A percentile compares a stretch with the other conserved stretches of the same genome.
Conservation (phyloP, 345 rosid genomes). For the Orychophragmus violaceus region DNA sequence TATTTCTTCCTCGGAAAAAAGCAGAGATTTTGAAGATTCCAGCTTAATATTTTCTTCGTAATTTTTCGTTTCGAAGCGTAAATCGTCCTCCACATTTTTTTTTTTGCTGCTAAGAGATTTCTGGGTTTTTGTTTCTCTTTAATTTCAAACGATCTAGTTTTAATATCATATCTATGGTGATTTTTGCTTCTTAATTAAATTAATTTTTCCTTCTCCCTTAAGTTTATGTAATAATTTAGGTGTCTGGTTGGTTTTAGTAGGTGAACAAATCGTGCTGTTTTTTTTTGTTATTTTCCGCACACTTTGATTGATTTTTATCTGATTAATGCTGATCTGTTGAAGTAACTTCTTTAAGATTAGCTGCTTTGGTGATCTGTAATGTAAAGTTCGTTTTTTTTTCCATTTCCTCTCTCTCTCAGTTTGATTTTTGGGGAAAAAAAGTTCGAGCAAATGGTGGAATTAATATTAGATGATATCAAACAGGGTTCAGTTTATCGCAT, state of each 20-base stretch:
- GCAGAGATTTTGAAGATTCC: conserved; percentile 17
- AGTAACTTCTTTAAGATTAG: conserved; percentile 22
- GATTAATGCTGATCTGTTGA: conserved; percentile 36
- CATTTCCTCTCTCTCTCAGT: background rate
- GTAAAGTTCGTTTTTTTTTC: conserved; percentile 5
- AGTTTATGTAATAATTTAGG: conserved; percentile 22
- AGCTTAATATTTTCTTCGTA: conserved; percentile 28
- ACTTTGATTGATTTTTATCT: background rate
- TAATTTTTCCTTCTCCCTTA: background rate
- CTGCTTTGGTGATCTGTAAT: conserved; percentile 9
- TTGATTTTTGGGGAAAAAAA: no score
- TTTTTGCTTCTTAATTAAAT: background rate
- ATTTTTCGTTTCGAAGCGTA: background rate
- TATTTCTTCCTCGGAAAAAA: background rate
- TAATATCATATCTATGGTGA: background rate
- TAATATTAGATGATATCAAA: background rate
- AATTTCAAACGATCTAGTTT: background rate
- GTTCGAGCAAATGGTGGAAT: no score
- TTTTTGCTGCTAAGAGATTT: conserved; percentile 25
- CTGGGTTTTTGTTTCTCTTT: background rate
- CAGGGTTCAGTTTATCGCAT: conserved; percentile 1
- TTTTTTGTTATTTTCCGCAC: conserved; percentile 8
- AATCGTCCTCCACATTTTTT: background rate
- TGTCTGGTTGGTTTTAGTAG: conserved; percentile 24
- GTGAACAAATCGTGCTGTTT: conserved; percentile 26